phyloP scores from a whole-genome alignment of 768 basidiomycete species.

The Hypsizygus marmoreus region DNA sequence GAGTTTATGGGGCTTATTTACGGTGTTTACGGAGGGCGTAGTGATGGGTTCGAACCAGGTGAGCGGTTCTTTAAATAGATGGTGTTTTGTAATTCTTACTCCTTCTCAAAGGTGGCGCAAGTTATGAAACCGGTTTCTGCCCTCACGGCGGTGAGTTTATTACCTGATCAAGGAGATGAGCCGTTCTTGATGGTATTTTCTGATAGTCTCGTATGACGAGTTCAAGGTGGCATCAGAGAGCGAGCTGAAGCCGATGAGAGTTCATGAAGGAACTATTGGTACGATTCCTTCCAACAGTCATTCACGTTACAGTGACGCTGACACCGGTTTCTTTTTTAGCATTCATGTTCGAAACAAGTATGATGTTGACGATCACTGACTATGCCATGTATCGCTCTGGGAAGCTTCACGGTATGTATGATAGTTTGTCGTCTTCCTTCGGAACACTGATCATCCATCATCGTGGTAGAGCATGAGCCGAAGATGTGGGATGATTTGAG shows the following conservation, averaged over 20 bases:
- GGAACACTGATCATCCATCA: background rate
- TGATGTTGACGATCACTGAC: slow-evolving; percentile 65
- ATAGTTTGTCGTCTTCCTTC: background rate
- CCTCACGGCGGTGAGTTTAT: slow-evolving; percentile 56
- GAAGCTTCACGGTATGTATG: slow-evolving; percentile 53
- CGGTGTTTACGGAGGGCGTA: slow-evolving; percentile 64
- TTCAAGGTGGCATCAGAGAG: slow-evolving; percentile 58
- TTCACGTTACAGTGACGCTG: background rate
- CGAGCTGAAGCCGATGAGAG: slow-evolving; percentile 50
- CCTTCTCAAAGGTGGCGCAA: slow-evolving; percentile 41
- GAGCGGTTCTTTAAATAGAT: background rate
- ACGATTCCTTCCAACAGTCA: slow-evolving; percentile 9
- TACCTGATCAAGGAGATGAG: too few species aligned
- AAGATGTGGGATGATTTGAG: slow-evolving; percentile 68
- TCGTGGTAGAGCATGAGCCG: slow-evolving; percentile 54
- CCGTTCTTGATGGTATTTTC: background rate
- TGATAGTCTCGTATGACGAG: slow-evolving; percentile 57
- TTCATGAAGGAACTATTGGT: slow-evolving; percentile 58
- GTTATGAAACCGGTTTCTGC: slow-evolving; percentile 65
- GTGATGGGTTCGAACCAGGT: slow-evolving; percentile 64
- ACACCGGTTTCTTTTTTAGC: slow-evolving; percentile 34
- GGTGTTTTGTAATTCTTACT: background rate
- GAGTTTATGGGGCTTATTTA: slow-evolving; percentile 70
- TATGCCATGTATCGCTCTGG: slow-evolving; percentile 62
- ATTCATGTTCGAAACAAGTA: slow-evolving; percentile 67